Evolutionary conservation across 2,329 filamentous ascomycete species (phyloP).

Genomic region (Pseudocercospora fijiensis): DNA sequence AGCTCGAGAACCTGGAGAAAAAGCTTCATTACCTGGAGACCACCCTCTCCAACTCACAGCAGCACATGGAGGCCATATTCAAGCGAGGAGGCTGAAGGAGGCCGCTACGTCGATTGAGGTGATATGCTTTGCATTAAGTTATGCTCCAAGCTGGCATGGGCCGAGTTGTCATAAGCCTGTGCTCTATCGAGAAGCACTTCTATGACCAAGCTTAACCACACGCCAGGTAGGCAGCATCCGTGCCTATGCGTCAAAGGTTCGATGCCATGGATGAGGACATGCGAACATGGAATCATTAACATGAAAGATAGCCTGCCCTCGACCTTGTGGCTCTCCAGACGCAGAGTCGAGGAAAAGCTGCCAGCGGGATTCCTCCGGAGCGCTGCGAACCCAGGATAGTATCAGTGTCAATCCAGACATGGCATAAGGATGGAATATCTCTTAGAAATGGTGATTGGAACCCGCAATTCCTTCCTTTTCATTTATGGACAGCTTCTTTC

Average conservation of each 20-base stretch:
- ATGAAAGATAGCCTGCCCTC: neutral
- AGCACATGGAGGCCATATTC: slow-evolving; percentile 88
- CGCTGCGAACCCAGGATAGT: neutral
- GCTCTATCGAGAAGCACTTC: neutral
- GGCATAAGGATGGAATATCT: neutral
- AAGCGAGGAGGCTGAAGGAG: slow-evolving; percentile 43
- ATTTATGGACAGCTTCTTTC: neutral
- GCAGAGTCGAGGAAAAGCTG: neutral
- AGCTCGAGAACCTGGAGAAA: slow-evolving; percentile 80
- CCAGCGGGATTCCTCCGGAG: neutral
- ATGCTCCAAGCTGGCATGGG: neutral
- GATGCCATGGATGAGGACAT: neutral
- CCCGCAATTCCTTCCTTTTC: neutral
- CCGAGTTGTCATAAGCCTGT: neutral
- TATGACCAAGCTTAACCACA: neutral
- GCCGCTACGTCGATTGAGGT: neutral
- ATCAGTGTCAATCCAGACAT: neutral
- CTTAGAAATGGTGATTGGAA: neutral
- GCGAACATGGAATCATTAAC: neutral
- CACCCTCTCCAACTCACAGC: slow-evolving; percentile 88
- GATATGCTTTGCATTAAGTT: neutral
- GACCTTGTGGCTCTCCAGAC: neutral
- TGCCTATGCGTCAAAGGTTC: neutral
- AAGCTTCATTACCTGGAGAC: slow-evolving; percentile 91
- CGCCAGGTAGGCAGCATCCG: neutral